Percentiles rank a stretch among this genome's conserved stretches.
Conservation (phyloP, 352 stramenopile genomes). For the Globisporangium splendens region DNA sequence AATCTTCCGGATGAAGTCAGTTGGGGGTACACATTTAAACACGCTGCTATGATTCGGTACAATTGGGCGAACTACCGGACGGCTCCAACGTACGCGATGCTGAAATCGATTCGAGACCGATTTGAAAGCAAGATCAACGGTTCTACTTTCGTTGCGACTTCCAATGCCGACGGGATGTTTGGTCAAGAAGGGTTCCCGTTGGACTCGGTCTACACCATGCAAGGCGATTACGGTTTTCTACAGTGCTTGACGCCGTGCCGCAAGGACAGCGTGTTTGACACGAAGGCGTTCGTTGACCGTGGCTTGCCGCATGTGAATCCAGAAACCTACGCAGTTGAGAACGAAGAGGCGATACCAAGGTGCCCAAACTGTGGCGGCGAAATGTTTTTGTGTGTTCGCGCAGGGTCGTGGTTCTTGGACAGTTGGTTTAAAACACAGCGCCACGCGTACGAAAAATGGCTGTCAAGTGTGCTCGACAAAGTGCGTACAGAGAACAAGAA, state of each 20-base stretch:
- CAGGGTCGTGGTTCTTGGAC: too few species aligned
- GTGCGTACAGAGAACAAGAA: constrained; percentile 43
- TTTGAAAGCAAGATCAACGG: constrained; percentile 24
- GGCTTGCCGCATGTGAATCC: constrained; percentile 47
- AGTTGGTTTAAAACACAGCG: too few species aligned
- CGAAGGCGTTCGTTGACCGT: constrained; percentile 49
- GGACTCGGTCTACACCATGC: constrained; percentile 52
- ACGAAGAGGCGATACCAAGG: constrained; percentile 41
- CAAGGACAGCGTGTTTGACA: constrained; percentile 44
- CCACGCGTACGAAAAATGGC: constrained; percentile 46
- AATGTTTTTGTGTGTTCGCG: too few species aligned
- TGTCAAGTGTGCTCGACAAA: constrained; percentile 20
- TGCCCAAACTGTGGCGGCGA: constrained; percentile 45
- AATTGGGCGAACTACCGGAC: constrained; percentile 47
- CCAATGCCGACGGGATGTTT: constrained; percentile 73
- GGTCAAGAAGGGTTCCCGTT: constrained; percentile 59
- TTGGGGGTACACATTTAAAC: constrained; percentile 65
- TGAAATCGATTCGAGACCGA: constrained; percentile 39
- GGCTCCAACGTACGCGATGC: constrained; percentile 43
- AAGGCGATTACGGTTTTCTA: constrained; percentile 63
- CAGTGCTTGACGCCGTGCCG: constrained; percentile 47
- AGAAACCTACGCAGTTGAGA: constrained; percentile 50
- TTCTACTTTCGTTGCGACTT: constrained; percentile 64
- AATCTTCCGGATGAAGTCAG: constrained; percentile 40
- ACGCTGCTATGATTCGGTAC: constrained; percentile 60